A percentile compares a stretch with the other conserved stretches of the same genome.
phyloP scores from a whole-genome alignment of 228 moss, liverwort and hornwort genomes.

The Sphagnum magellanicum region DNA sequence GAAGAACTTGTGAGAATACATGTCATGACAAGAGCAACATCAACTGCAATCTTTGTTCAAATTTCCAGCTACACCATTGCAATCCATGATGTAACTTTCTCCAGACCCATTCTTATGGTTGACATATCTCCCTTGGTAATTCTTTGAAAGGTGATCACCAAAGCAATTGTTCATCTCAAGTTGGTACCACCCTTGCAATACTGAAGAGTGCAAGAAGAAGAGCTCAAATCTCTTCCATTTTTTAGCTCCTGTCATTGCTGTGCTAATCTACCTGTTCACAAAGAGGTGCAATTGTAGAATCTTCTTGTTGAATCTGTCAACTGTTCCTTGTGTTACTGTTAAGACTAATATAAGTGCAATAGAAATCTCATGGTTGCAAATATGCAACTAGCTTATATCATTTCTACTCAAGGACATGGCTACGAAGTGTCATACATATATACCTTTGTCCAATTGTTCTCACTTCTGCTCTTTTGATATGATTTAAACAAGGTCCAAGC shows the following conservation, averaged over 20 bases:
- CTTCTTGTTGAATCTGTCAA: background rate
- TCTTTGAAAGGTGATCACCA: no score
- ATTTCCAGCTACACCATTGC: background rate
- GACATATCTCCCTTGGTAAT: no score
- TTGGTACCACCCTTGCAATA: no score
- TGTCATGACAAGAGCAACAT: background rate
- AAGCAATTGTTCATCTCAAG: no score
- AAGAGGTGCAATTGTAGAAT: no score
- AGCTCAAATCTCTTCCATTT: no score
- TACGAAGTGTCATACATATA: background rate
- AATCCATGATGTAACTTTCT: background rate
- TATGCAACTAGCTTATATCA: background rate
- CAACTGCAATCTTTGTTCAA: background rate
- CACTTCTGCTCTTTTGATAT: background rate
- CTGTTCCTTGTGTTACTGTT: background rate
- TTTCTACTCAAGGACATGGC: background rate
- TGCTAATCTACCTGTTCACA: no score
- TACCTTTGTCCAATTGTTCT: background rate
- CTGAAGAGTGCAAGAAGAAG: no score
- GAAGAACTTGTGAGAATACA: no score
- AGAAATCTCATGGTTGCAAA: background rate
- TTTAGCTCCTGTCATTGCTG: no score
- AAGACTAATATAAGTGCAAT: background rate
- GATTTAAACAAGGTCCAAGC: slow-evolving; percentile 49
- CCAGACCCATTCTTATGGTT: background rate